A percentile compares a stretch with the other conserved stretches of the same genome.
phyloP scores from a whole-genome alignment of 768 basidiomycete genomes.

The Gloeophyllum trabeum region DNA sequence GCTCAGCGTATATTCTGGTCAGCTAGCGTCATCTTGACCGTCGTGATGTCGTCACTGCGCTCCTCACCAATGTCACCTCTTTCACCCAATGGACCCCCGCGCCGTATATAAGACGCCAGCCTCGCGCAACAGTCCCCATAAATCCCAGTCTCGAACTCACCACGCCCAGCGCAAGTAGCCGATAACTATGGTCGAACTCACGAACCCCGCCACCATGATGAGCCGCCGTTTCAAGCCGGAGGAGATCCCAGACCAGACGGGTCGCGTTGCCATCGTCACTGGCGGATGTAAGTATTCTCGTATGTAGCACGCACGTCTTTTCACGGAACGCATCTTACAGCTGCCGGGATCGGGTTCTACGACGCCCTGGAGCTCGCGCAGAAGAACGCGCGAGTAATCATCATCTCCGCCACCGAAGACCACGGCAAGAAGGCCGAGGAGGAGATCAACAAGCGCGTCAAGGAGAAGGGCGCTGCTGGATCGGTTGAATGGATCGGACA shows the following conservation, averaged over 20 bases:
- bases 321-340: neutral
- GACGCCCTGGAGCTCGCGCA: slow-evolving; percentile 18
- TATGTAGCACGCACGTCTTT: no score
- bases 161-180: no score
- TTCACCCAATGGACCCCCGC: no score
- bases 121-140: no score
- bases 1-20: no score
- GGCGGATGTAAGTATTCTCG: slow-evolving; percentile 9
- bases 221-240: slow-evolving; percentile 15
- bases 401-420: slow-evolving; percentile 16
- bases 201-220: slow-evolving; percentile 4
- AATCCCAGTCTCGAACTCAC: no score
- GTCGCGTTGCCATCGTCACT: slow-evolving; percentile 17
- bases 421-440: slow-evolving; percentile 15
- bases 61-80: no score
- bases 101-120: no score
- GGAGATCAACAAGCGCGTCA: slow-evolving; percentile 14
- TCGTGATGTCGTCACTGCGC: no score
- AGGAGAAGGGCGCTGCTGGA: slow-evolving; percentile 11
- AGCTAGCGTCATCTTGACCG: no score
- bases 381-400: slow-evolving; percentile 15
- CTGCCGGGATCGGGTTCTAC: slow-evolving; percentile 17
- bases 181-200: neutral
- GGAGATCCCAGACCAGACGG: slow-evolving; percentile 15
- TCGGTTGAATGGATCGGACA: slow-evolving; percentile 13